Evolutionary conservation across 345 rosid genomes (phyloP), one percentile per base, ranked within the genome.

Genomic region (sweet orange (Citrus sinensis)): DNA sequence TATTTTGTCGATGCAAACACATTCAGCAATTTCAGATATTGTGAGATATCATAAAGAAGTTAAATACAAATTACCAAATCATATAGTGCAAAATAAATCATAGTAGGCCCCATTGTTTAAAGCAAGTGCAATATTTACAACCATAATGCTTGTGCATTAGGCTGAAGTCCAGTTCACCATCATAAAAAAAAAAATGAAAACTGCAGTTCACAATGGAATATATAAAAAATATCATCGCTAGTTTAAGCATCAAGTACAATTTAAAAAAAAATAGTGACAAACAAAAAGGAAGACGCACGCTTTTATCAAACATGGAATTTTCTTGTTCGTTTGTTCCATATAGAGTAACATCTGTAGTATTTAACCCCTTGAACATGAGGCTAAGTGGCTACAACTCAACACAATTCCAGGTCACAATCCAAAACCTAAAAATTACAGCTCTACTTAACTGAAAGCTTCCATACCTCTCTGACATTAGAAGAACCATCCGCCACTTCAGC

Each of bases 401-500:
- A 46, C 39, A 19, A 65, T 34, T 51, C 19, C 61, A 72, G 14
- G 35, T 25, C 63, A 73, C 54, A 22, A 63, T 64, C 19, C 29
- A 60, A 29, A 62, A 27, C 22, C 22, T n/a, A 2, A 32, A 74
- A 77, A 73, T 59, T 20, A 11, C 37, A 29, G 76, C 75, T n/a
- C 81, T 81, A 83, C 78, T 84, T 85, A 79, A 76, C 77, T 6
- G 91, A 89, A 76, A 96, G 92, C 86, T 90, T 92, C 97, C 99
- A 92, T 70, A 92, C 95, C 86, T 94, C 98, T 63, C 98, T 90
- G 69, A 96, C 87, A 70, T 92, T 96, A 35, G 98, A 94, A 9
- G 94, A 94, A 76, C 98, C 99, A 85, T 96, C 97, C 25, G 93
- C 85, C 80, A 92, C 93, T 87, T 91, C 92, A 63, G 90, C 88